Evolutionary conservation across 257 asterid species (phyloP).

Genomic region (Petrea volubilis): DNA sequence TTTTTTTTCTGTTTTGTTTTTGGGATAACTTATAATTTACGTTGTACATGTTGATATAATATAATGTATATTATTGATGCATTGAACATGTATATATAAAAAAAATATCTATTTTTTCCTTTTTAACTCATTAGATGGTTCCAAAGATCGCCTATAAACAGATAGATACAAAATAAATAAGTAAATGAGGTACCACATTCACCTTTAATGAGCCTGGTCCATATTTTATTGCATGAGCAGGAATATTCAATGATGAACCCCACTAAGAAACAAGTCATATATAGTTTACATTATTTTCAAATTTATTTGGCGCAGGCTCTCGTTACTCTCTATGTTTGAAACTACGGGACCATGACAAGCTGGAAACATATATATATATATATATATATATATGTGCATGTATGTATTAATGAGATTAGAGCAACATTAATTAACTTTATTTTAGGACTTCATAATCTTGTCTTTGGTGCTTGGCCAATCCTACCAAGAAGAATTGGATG

Average conservation of each 20-base stretch:
- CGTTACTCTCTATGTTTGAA: background rate
- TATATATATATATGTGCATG: too few species aligned
- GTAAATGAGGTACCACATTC: background rate
- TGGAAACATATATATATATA: background rate
- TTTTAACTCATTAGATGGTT: background rate
- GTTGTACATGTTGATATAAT: too few species aligned
- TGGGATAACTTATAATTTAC: too few species aligned
- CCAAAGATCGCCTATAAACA: background rate
- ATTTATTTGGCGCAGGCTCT: constrained; percentile 4
- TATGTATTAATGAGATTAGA: background rate
- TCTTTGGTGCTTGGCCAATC: constrained; percentile 14
- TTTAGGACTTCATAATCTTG: background rate
- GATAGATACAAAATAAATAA: background rate
- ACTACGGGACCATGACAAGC: background rate
- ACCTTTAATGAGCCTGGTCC: background rate
- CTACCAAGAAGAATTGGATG: background rate
- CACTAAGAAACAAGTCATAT: background rate
- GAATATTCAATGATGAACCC: constrained; percentile 21
- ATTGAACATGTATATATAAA: too few species aligned
- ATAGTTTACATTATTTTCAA: background rate
- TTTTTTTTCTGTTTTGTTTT: background rate
- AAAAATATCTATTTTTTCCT: too few species aligned
- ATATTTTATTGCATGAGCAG: constrained; percentile 20
- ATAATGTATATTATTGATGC: too few species aligned
- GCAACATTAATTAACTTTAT: background rate